Conservation (phyloP, 1,284 basidiomycete genomes). For the Schizophyllum commune region DNA sequence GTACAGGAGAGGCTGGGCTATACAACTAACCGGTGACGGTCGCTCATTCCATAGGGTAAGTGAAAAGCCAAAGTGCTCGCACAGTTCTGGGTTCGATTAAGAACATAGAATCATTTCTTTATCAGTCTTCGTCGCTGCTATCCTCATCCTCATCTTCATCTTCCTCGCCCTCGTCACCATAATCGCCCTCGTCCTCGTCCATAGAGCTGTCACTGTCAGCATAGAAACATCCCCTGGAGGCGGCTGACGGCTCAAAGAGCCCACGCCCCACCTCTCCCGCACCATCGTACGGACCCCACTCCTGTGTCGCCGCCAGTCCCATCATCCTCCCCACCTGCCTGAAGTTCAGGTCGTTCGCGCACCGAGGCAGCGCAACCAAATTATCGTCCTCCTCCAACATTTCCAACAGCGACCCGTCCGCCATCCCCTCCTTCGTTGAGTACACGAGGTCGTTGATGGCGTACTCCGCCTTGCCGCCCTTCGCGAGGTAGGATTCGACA, state of each 20-base stretch:
- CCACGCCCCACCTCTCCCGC: background rate
- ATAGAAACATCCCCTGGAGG: background rate
- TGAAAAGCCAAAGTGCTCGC: too few species aligned
- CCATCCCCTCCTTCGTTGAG: slow-evolving; percentile 13
- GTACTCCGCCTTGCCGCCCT: slow-evolving; percentile 17
- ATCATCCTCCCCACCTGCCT: slow-evolving; percentile 13
- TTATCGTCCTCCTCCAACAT: slow-evolving; percentile 8
- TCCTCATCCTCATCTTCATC: slow-evolving; percentile 19
- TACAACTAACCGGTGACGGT: too few species aligned
- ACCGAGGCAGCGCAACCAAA: slow-evolving; percentile 9
- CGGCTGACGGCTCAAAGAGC: background rate
- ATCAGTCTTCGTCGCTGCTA: slow-evolving; percentile 15
- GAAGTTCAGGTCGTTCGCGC: slow-evolving; percentile 17
- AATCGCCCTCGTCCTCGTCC: slow-evolving; percentile 15
- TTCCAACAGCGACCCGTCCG: slow-evolving; percentile 14
- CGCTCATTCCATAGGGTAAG: too few species aligned
- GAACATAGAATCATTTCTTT: background rate
- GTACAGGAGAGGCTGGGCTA: too few species aligned
- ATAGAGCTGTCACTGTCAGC: slow-evolving; percentile 14
- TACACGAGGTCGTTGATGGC: slow-evolving; percentile 16
- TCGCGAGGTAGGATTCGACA: slow-evolving; percentile 11
- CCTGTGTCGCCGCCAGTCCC: slow-evolving; percentile 6
- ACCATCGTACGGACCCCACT: slow-evolving; percentile 11
- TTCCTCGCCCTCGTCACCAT: slow-evolving; percentile 15
- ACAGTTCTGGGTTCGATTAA: background rate